Evolutionary conservation across 805 yeast genomes (phyloP), one percentile per base, ranked within the genome.

Genomic region (Barnettozyma botsteinii): DNA sequence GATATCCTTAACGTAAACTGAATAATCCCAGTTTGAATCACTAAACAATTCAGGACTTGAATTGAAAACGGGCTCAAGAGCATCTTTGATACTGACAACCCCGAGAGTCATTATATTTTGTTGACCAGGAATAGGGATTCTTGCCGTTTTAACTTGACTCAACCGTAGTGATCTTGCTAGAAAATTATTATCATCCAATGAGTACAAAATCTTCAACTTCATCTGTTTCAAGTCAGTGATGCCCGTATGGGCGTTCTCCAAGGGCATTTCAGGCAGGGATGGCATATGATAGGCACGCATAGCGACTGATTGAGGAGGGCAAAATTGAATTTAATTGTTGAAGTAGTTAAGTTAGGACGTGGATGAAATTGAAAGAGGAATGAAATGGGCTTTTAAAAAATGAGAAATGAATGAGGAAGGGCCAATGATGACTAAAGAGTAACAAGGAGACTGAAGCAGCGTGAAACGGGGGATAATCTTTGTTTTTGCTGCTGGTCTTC

Each of bases 21-120:
- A 61, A 66, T 72, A 59, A 65, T 78, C 65, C 47, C 60, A 50
- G 50, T 71, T 33, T 14, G 70, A 50, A 35, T 50, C 55, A 4
- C 40, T 28, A 35, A 69, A 67, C 38, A 64, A 55, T 43, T 69
- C 75, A 4, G 75, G 75, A 28, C 70, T 65, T 33, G 81, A 74
- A 9, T 62, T 69, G 33, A 60, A 46, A 14, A 69, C 56, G 2
- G 68, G 57, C 52, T 72, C 55, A 52, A 79, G 44, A 51, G 74
- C 59, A 61, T 75, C 44, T 54, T 69, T 62, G 52, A 75, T 52
- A 42, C 69, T 63, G 15, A 62, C 58, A 53, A 67, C 63, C 40
- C 77, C 66, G 5, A 68, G 48, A 1, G 64, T 68, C 31, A 64
- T 62, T 53, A 77, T 62, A 54, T 57, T 59, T 34, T 62, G 59